Evolutionary conservation across 768 basidiomycete species (phyloP).

Genomic region (Calocybe cyanea): DNA sequence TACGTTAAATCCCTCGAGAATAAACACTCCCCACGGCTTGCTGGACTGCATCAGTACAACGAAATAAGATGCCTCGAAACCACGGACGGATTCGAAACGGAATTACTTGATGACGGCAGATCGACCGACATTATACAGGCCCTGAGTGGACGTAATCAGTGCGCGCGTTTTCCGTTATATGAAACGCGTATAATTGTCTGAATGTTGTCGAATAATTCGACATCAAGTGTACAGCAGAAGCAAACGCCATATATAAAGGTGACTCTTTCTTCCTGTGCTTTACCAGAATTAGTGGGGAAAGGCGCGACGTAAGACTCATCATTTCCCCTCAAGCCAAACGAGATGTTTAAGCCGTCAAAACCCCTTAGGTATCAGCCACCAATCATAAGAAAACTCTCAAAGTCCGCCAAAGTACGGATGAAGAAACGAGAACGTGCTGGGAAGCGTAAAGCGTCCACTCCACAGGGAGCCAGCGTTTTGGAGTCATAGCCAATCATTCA

Average conservation of each 20-base stretch:
- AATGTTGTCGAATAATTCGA: background rate
- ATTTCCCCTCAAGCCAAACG: background rate
- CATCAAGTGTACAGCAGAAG: constrained; percentile 47
- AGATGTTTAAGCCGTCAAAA: background rate
- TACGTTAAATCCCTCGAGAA: constrained; percentile 53
- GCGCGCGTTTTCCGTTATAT: constrained; percentile 21
- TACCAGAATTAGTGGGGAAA: constrained; percentile 33
- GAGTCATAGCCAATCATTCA: no score
- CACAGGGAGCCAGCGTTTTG: no score
- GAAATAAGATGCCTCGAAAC: constrained; percentile 57
- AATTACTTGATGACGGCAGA: constrained; percentile 26
- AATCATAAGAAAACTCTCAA: constrained; percentile 47
- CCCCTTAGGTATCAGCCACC: constrained; percentile 55
- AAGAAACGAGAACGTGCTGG: constrained; percentile 35
- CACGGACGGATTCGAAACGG: constrained; percentile 17
- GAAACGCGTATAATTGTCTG: background rate
- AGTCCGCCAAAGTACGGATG: constrained; percentile 51
- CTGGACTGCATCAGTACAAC: constrained; percentile 77
- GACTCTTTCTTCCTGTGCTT: constrained; percentile 49
- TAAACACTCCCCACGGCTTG: constrained; percentile 33
- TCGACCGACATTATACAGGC: constrained; percentile 36
- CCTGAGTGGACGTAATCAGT: constrained; percentile 61
- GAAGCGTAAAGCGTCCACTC: background rate
- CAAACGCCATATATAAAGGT: constrained; percentile 69
- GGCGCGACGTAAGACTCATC: constrained; percentile 50